Percentiles rank a stretch among this genome's conserved stretches.
Evolutionary conservation across 805 yeast species (phyloP).

Genomic region (Priceomyces medius): DNA sequence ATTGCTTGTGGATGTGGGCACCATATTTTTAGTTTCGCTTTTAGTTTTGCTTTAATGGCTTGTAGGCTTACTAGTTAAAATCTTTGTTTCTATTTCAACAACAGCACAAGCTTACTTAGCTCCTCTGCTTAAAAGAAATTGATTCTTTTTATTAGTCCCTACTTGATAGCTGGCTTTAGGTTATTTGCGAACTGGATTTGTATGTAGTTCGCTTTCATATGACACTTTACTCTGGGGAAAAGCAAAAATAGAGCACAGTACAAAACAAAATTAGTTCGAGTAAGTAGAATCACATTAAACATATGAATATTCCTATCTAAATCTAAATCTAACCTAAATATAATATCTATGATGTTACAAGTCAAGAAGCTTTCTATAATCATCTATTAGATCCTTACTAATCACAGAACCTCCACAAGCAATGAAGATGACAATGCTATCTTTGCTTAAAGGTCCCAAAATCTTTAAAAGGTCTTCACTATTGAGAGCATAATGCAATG

Average conservation of each 20-base stretch:
- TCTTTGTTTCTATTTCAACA: too few relatives aligned
- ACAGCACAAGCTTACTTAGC: too few relatives aligned
- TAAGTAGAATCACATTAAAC: too few relatives aligned
- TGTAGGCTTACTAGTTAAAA: too few relatives aligned
- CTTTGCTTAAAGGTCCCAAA: slow-evolving; percentile 15
- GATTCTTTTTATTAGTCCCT: too few relatives aligned
- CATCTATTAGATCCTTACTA: slow-evolving; percentile 1
- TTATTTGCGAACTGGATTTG: neutral
- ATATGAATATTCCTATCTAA: too few relatives aligned
- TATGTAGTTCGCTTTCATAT: slow-evolving; percentile 3
- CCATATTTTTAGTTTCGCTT: neutral
- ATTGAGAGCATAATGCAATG: slow-evolving; percentile 16
- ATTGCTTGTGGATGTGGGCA: neutral
- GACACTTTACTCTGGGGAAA: neutral
- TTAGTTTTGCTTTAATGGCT: too few relatives aligned
- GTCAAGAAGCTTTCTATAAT: slow-evolving; percentile 6
- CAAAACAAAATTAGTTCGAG: too few relatives aligned
- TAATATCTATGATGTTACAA: too few relatives aligned
- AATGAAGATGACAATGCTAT: slow-evolving; percentile 26
- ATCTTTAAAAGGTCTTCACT: slow-evolving; percentile 13
- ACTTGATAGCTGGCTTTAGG: too few relatives aligned
- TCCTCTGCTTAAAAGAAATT: too few relatives aligned
- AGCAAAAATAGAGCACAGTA: neutral
- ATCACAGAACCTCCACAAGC: slow-evolving; percentile 31
- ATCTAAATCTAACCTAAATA: too few relatives aligned